Evolutionary conservation across 202 grass and related monocot species (phyloP), one percentile per base, ranked within the genome.

Genomic region (Musa balbisiana): DNA sequence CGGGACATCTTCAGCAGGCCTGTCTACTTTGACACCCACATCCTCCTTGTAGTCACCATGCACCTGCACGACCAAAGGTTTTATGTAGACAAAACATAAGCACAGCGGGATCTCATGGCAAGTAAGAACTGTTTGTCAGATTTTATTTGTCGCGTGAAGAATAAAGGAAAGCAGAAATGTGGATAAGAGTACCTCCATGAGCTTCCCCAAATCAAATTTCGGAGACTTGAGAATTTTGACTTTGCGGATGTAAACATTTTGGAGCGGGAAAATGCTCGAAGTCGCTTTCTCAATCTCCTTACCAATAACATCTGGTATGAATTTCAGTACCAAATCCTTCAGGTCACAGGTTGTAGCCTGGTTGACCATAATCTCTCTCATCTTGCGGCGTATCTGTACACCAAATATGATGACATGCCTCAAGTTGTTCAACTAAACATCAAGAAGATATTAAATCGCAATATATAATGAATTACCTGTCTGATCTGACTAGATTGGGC

Each of bases 231-330:
- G 58, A 20, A 96, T 96, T 87, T 96, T 96, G n/a, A 92, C 92
- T 73, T 96, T 96, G 52, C 90, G 90, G 72, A 96, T 86, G 25
- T 87, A 96, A 4, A 96, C 92, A 59, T 96, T 96, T 64, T 96
- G 92, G 0, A 96, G 69, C 0, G 92, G 92, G 53, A 87, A 96
- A 56, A 92, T 96, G 69, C 92, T 85, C 0, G 90, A 84, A 16
- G 92, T 96, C 0, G 89, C 60, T 81, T 96, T 96, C 80, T 96
- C 92, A 50, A 96, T 92, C 69, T 96, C 92, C 63, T 96, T 96
- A 0, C 92, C 92, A 10, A 96, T 96, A 0, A 90, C 82, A 33
- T 96, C 92, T 3, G 90, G 92, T n/a, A 96, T 96, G 65, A 96
- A 96, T 70, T 96, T 96, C 1, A 77, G 74, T 3, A 96, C 92